Base-by-base conservation (phyloP, 2,329 filamentous ascomycete genomes). In the Pestalotiopsis sp. region DNA sequence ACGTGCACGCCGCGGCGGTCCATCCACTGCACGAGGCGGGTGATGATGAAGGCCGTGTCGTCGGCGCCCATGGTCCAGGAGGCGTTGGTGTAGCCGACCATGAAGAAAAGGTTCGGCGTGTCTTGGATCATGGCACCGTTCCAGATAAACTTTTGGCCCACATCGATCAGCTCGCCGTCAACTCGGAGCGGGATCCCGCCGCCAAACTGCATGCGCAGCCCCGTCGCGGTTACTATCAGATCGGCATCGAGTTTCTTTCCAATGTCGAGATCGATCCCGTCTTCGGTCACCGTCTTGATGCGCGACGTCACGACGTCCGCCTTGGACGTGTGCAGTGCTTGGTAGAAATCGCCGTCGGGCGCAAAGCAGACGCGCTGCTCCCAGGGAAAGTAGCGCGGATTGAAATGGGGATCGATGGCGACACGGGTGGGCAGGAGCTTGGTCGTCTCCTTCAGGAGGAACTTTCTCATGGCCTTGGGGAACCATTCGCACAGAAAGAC, bases 301-400 rank as follows among this genome's bases (percentile, higher is more conserved):
- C 77, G 80, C 67, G 85, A 87, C 0, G 87, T 89, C 1, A 86
- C 82, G 2, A 89, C 75, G 39, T 83, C 77, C 1, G 80, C 79
- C 67, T 86, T 86, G 1, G 80, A 79, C 1, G 75, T 77, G 64
- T 81, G 80, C 2, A 89, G 72, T 0, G 84, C 81, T 60, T 83
- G 76, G 78, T 85, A 89, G 73, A 90, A 90, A 73, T 90, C 87
- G 11, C 83, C 86, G 64, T 86, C 83, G 0, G 85, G 86, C 20
- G 80, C 90, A 69, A 93, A 82, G 74, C 93, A 96, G 7, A 96
- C 81, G 0, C 94, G 88, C 78, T 97, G 93, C 67, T 94, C 86
- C 85, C 92, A 91, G 0, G 90, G 90, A 52, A 87, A 84, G 73
- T 93, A 92, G 2, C 77, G 78, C 0, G 91, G 91, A 6, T 85